These are phyloP conservation scores for Mycena vitilis DNA, from an alignment of 768 basidiomycete genomes.

Conservation along the genomic window DNA sequence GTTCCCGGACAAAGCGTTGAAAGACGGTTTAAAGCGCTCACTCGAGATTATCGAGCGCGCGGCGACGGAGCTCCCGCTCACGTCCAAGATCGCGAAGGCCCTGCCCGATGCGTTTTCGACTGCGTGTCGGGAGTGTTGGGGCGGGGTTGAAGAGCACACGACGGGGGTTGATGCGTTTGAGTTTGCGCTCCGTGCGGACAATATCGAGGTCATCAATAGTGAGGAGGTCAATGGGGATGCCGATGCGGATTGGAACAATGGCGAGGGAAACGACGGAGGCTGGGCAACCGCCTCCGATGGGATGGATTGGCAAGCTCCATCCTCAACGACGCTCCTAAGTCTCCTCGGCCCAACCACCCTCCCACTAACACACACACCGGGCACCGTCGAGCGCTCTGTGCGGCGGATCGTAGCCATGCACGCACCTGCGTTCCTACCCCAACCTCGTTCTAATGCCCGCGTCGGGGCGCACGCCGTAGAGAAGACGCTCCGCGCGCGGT, in stretches of 20 bases:
- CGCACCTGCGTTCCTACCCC: conserved; percentile 20
- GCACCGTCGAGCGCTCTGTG: conserved; percentile 73
- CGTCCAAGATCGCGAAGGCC: conserved; percentile 11
- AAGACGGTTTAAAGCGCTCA: conserved; percentile 5
- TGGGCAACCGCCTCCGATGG: no score
- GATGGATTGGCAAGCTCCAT: neutral
- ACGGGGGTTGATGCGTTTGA: conserved; percentile 28
- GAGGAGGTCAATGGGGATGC: no score
- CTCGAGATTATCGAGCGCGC: conserved; percentile 7
- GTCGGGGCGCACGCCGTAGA: conserved; percentile 39
- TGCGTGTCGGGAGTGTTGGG: conserved; percentile 9
- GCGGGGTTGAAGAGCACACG: conserved; percentile 5
- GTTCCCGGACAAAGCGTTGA: conserved; percentile 43
- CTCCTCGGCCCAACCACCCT: conserved; percentile 67
- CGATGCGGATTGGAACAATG: neutral
- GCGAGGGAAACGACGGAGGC: neutral
- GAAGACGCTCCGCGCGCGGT: conserved; percentile 42
- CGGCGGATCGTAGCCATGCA: conserved; percentile 64
- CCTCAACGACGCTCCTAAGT: neutral
- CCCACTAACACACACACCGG: conserved; percentile 71
- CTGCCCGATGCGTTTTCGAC: conserved; percentile 10
- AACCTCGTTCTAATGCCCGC: conserved; percentile 35
- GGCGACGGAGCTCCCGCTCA: conserved; percentile 16
- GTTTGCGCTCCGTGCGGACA: neutral
- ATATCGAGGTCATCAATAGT: conserved; percentile 10